phyloP scores from a whole-genome alignment of 768 basidiomycete species.

The Daedaleopsis sinensis region DNA sequence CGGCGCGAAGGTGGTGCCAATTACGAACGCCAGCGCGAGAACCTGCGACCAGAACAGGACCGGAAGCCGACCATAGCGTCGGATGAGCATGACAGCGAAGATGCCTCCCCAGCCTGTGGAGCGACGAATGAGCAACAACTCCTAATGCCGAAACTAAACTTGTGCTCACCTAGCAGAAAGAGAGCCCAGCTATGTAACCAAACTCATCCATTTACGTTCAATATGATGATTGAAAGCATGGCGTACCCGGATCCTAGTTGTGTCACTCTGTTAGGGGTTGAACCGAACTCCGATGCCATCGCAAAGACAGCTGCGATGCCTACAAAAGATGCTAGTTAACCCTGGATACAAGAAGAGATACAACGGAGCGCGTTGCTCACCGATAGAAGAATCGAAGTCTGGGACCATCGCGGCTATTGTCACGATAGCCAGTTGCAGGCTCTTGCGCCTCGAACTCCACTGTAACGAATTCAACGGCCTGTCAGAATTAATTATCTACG shows the following conservation, averaged over 20 bases:
- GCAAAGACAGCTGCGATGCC: conserved; percentile 64
- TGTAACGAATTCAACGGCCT: conserved; percentile 20
- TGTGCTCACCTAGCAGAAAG: conserved; percentile 51
- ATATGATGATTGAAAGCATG: background rate
- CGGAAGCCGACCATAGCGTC: conserved; percentile 66
- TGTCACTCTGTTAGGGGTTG: conserved; percentile 59
- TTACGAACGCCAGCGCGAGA: conserved; percentile 55
- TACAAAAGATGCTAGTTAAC: conserved; percentile 22
- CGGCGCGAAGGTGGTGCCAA: conserved; percentile 59
- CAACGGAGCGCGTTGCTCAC: conserved; percentile 29
- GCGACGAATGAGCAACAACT: background rate
- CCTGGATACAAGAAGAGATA: background rate
- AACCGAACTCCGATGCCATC: conserved; percentile 55
- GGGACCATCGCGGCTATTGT: conserved; percentile 67
- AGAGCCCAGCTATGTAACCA: conserved; percentile 61
- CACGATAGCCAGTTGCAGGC: conserved; percentile 56
- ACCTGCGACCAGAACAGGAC: conserved; percentile 69
- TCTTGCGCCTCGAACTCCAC: conserved; percentile 57
- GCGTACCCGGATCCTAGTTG: conserved; percentile 53
- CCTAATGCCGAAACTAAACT: too few relatives aligned
- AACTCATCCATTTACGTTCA: too few relatives aligned
- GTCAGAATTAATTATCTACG: too few relatives aligned
- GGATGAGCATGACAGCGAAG: conserved; percentile 60
- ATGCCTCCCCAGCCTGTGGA: conserved; percentile 60
- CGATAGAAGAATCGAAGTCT: conserved; percentile 67